A percentile compares a stretch with the other conserved stretches of the same genome.
Evolutionary conservation across 345 rosid genomes (phyloP).

Genomic region (Clausena lansium): DNA sequence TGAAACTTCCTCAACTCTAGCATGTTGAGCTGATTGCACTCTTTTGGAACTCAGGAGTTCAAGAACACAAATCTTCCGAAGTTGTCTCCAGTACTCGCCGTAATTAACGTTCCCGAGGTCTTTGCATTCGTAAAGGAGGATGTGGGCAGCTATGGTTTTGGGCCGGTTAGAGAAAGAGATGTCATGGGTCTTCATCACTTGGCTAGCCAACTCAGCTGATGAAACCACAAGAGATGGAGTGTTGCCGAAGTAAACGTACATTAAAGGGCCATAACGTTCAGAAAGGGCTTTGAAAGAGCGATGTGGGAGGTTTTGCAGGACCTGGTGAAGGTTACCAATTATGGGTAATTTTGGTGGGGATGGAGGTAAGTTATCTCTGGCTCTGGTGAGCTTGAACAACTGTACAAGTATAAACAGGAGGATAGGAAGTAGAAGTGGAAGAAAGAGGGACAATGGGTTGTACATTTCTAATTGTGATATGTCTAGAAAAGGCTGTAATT

Average conservation of each 20-base stretch:
- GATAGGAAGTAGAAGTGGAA: background rate
- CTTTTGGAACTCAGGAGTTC: conserved; percentile 1
- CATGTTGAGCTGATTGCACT: conserved; percentile 18
- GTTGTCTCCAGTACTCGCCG: conserved; percentile 12
- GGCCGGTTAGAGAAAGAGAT: conserved; percentile 11
- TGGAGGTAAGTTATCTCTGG: conserved; percentile 20
- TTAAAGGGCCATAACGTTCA: conserved; percentile 15
- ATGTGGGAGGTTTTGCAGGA: conserved; percentile 10
- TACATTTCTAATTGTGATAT: too few relatives aligned
- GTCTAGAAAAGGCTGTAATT: too few relatives aligned
- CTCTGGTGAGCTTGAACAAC: background rate
- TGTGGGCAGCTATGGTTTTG: conserved; percentile 2
- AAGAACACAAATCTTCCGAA: too few relatives aligned
- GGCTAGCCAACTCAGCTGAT: conserved; percentile 22
- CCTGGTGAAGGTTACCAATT: conserved; percentile 29
- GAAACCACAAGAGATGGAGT: conserved; percentile 24
- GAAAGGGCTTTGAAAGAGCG: conserved; percentile 18
- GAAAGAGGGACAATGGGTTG: too few relatives aligned
- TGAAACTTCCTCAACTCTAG: conserved; percentile 30
- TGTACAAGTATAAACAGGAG: background rate
- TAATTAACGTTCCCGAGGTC: background rate
- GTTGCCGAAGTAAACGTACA: conserved; percentile 11
- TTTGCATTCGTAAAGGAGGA: conserved; percentile 11
- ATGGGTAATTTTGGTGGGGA: conserved; percentile 25
- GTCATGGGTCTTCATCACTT: conserved; percentile 25